A percentile compares a stretch with the other conserved stretches of the same genome.
phyloP scores from a whole-genome alignment of 192 early-diverging fungal species.

The Globomyces pollinis-pini region DNA sequence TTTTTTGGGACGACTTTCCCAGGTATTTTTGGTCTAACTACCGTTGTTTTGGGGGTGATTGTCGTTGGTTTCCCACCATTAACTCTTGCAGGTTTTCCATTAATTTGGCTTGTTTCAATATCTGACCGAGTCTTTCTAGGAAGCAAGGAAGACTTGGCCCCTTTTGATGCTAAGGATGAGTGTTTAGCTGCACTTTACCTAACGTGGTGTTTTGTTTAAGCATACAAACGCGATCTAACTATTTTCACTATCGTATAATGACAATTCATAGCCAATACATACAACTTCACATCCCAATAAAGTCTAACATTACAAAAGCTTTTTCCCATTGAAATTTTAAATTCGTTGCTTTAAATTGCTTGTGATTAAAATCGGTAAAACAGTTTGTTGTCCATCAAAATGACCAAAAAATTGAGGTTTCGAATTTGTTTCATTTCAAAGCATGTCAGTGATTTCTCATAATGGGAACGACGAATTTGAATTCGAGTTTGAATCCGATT shows the following conservation, averaged over 20 bases:
- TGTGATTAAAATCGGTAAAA: no score
- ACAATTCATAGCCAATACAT: neutral
- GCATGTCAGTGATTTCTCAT: neutral
- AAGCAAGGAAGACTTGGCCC: neutral
- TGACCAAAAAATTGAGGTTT: neutral
- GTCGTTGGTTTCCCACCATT: no score
- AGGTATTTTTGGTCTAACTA: neutral
- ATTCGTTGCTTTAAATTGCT: no score
- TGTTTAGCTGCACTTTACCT: neutral
- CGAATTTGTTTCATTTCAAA: neutral
- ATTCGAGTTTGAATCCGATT: constrained; percentile 1
- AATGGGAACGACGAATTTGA: neutral
- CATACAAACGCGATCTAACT: neutral
- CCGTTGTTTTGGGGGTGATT: no score
- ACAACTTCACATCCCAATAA: neutral
- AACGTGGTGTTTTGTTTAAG: neutral
- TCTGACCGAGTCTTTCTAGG: neutral
- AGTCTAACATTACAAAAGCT: neutral
- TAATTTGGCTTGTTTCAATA: neutral
- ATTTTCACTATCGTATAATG: neutral
- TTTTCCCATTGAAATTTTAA: no score
- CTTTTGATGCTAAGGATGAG: neutral
- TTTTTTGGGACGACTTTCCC: neutral
- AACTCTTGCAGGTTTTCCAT: neutral
- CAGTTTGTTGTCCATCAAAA: no score